A percentile compares a stretch with the other conserved stretches of the same genome.
Evolutionary conservation across 768 basidiomycete genomes (phyloP).

Genomic region (Termitomyces sp.): DNA sequence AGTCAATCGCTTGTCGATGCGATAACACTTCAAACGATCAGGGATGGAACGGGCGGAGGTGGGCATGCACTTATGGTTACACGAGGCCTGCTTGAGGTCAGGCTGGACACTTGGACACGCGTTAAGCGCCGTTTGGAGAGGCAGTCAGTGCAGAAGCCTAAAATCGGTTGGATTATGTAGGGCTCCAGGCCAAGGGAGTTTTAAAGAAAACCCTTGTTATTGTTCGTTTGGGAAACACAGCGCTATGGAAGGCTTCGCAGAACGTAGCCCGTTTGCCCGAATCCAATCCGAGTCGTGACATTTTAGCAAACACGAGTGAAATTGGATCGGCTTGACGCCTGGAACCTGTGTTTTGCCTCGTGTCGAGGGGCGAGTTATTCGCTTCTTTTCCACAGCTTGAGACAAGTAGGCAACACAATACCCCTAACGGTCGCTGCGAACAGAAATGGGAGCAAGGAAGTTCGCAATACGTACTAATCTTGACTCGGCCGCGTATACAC

Average conservation of each 20-base stretch:
- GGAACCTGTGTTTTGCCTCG: constrained; percentile 29
- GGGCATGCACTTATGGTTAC: constrained; percentile 36
- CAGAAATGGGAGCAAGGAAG: constrained; percentile 9
- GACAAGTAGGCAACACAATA: constrained; percentile 6
- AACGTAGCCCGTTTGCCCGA: constrained; percentile 21
- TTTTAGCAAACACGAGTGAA: constrained; percentile 25
- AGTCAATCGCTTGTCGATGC: constrained; percentile 23
- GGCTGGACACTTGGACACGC: constrained; percentile 21
- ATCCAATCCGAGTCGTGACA: constrained; percentile 14
- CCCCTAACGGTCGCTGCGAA: constrained; percentile 7
- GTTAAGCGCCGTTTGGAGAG: constrained; percentile 20
- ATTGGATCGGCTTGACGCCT: constrained; percentile 28
- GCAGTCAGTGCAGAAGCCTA: constrained; percentile 14
- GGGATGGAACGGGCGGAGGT: constrained; percentile 31
- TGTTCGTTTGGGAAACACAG: constrained; percentile 25
- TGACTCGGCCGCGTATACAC: constrained; percentile 14
- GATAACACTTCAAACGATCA: constrained; percentile 35
- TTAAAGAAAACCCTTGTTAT: constrained; percentile 33
- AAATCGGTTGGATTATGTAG: constrained; percentile 17
- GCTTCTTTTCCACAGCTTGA: constrained; percentile 11
- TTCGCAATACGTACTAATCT: constrained; percentile 14
- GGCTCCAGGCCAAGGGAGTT: constrained; percentile 16
- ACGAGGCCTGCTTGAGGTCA: constrained; percentile 44
- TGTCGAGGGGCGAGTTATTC: constrained; percentile 23
- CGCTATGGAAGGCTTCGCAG: constrained; percentile 24